Evolutionary conservation across 2,329 filamentous ascomycete genomes (phyloP).

Genomic region (Aspergillus ruber): DNA sequence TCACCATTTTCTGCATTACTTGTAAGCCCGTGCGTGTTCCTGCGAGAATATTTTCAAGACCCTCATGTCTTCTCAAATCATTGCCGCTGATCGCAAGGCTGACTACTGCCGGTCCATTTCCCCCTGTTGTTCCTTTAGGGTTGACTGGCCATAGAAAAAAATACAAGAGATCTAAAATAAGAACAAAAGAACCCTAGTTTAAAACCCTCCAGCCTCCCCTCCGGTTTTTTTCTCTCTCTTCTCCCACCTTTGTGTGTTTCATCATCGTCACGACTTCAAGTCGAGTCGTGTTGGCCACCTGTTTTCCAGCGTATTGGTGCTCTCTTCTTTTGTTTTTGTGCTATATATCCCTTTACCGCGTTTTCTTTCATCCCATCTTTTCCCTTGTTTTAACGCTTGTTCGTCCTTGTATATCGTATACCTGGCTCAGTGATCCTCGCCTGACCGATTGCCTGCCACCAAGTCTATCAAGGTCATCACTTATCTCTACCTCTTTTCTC

Average conservation of each 20-base stretch:
- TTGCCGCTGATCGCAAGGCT: not conserved
- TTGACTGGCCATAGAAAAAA: too few species aligned
- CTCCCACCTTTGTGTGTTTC: not conserved
- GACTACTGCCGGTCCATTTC: not conserved
- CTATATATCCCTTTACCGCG: too few species aligned
- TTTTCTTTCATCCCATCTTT: too few species aligned
- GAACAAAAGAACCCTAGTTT: not conserved
- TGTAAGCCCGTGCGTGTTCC: too few species aligned
- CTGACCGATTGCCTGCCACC: too few species aligned
- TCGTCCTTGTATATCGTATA: too few species aligned
- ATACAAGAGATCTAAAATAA: not conserved
- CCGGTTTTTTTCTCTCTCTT: not conserved
- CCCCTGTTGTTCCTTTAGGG: not conserved
- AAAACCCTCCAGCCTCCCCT: not conserved
- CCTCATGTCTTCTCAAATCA: too few species aligned
- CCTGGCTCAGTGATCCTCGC: too few species aligned
- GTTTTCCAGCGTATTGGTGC: slow-evolving; percentile 1
- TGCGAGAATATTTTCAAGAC: too few species aligned
- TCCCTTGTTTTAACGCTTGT: too few species aligned
- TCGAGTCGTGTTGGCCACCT: not conserved
- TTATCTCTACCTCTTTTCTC: slow-evolving; percentile 4
- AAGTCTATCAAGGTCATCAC: not conserved
- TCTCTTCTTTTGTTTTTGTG: slow-evolving; percentile 3
- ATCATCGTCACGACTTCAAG: not conserved
- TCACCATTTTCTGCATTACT: too few species aligned